Evolutionary conservation across 805 yeast species (phyloP).

Genomic region (Zygoascus flipseniorum): DNA sequence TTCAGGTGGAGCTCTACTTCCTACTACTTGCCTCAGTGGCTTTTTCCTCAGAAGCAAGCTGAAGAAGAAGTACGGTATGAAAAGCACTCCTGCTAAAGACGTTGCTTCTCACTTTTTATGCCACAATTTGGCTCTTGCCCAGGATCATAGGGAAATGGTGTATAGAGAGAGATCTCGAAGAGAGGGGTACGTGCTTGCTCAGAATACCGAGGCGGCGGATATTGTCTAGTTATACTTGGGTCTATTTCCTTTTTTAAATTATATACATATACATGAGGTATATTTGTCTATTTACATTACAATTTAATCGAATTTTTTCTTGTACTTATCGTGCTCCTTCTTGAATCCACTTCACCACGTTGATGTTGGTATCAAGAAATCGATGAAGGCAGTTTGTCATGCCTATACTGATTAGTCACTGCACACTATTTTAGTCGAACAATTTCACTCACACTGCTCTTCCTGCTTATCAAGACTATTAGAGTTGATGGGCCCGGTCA

Average conservation of each 20-base stretch:
- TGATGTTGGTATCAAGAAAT: slow-evolving; percentile 79
- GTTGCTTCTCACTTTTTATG: slow-evolving; percentile 7
- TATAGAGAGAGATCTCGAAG: slow-evolving; percentile 5
- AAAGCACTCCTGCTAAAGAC: slow-evolving; percentile 2
- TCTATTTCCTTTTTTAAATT: neutral
- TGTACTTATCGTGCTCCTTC: slow-evolving; percentile 13
- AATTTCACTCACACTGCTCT: slow-evolving; percentile 43
- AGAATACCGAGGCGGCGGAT: neutral
- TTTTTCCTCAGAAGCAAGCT: slow-evolving; percentile 6
- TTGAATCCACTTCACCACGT: slow-evolving; percentile 50
- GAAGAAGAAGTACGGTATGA: slow-evolving; percentile 9
- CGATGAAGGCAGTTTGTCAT: slow-evolving; percentile 74
- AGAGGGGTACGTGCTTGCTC: slow-evolving; percentile 2
- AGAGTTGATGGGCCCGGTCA: slow-evolving; percentile 33
- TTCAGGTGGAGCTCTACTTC: neutral
- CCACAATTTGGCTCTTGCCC: slow-evolving; percentile 10
- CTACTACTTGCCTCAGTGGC: neutral
- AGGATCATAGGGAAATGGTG: slow-evolving; percentile 12
- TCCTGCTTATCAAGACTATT: slow-evolving; percentile 47
- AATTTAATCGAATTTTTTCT: neutral
- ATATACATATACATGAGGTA: neutral
- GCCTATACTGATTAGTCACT: slow-evolving; percentile 5
- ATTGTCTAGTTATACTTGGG: neutral
- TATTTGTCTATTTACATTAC: neutral
- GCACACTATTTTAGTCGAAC: neutral